phyloP scores from a whole-genome alignment of 1,284 basidiomycete genomes.

The Ustilago curta region DNA sequence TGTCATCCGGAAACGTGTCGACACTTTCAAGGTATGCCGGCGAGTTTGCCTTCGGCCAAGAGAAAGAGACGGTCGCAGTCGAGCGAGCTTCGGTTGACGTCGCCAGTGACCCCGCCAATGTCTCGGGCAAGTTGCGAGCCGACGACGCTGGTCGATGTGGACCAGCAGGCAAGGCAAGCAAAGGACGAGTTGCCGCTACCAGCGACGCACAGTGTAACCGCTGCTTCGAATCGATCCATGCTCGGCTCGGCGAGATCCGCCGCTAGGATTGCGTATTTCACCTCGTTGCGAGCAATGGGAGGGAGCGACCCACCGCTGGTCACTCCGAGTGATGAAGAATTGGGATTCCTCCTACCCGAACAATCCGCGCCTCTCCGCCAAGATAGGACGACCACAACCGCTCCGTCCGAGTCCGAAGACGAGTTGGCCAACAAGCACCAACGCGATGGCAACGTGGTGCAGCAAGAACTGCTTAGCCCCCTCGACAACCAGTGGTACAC shows the following conservation, averaged over 20 bases:
- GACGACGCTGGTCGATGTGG: slow-evolving; percentile 14
- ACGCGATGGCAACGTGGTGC: neutral
- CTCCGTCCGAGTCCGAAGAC: neutral
- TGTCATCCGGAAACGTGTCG: slow-evolving; percentile 24
- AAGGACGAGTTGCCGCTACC: slow-evolving; percentile 10
- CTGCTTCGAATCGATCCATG: slow-evolving; percentile 5
- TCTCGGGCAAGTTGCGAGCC: slow-evolving; percentile 1
- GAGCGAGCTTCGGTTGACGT: neutral
- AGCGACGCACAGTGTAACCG: slow-evolving; percentile 8
- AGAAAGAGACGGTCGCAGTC: slow-evolving; percentile 19
- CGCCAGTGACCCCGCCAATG: neutral
- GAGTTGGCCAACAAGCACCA: neutral
- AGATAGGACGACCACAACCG: neutral
- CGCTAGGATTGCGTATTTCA: slow-evolving; percentile 24
- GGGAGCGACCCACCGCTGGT: slow-evolving; percentile 20
- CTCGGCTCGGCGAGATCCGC: slow-evolving; percentile 13
- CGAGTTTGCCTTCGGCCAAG: slow-evolving; percentile 13
- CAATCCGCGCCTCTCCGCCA: neutral
- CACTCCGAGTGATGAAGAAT: slow-evolving; percentile 35
- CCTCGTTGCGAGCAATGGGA: slow-evolving; percentile 25
- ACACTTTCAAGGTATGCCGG: slow-evolving; percentile 37
- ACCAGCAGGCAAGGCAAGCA: neutral
- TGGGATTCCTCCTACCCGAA: slow-evolving; percentile 25
- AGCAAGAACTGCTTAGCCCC: slow-evolving; percentile 14
- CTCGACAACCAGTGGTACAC: slow-evolving; percentile 50